These are phyloP conservation scores for Neopestalotiopsis clavispora DNA, from an alignment of 2,329 filamentous ascomycete genomes.

Conservation along the genomic window DNA sequence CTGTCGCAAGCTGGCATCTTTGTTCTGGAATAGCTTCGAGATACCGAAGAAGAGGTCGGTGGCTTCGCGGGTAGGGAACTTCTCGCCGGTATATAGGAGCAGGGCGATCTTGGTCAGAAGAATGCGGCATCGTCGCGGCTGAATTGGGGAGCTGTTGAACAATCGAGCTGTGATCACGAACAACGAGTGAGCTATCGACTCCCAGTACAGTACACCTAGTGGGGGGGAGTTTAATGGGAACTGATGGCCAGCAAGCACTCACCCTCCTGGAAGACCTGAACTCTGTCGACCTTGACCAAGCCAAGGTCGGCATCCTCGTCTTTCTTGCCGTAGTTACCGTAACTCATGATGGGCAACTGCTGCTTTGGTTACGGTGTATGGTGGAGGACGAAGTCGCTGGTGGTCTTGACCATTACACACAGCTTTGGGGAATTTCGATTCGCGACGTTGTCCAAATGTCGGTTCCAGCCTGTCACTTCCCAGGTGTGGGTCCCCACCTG, in stretches of 20 bases:
- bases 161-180: constrained; percentile 71
- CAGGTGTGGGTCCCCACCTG: not conserved
- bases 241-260: constrained; percentile 69
- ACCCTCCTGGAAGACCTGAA: constrained; percentile 99
- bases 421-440: constrained; percentile 26
- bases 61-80: constrained; percentile 95
- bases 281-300: constrained; percentile 96
- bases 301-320: constrained; percentile 95
- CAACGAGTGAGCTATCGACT: constrained; percentile 2
- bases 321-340: constrained; percentile 99
- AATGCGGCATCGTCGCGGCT: constrained; percentile 95
- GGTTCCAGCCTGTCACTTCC: constrained; percentile 17
- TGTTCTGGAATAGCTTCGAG: constrained; percentile 99
- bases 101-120: constrained; percentile 97
- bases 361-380: constrained; percentile 24
- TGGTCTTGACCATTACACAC: constrained; percentile 22
- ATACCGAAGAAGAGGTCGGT: constrained; percentile 98
- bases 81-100: constrained; percentile 94
- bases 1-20: constrained; percentile 95
- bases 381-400: constrained; percentile 26
- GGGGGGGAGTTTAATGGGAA: constrained; percentile 92
- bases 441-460: constrained; percentile 23
- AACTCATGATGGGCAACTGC: constrained; percentile 74
- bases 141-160: constrained; percentile 97
- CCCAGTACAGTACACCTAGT: not conserved